Percentiles rank a stretch among this genome's conserved stretches.
phyloP scores from a whole-genome alignment of 371 early-diverging fungal species.

The Gilbertella persicaria region DNA sequence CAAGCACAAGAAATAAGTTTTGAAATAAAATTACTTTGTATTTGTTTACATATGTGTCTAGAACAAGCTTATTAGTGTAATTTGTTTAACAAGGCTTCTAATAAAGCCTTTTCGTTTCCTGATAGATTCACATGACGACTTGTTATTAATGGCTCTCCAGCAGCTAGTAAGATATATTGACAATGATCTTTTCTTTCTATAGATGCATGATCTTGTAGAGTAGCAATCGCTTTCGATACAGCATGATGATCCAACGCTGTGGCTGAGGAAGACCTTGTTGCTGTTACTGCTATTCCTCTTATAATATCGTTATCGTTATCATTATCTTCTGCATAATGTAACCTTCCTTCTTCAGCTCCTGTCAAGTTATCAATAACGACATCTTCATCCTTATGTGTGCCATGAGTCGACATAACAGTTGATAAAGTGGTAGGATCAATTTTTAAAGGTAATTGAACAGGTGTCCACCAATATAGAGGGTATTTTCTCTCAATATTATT shows the following conservation, averaged over 20 bases:
- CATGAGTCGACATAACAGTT: slow-evolving; percentile 6
- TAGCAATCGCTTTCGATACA: slow-evolving; percentile 4
- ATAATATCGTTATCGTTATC: background rate
- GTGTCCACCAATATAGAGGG: slow-evolving; percentile 70
- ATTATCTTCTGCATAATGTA: background rate
- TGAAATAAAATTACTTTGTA: background rate
- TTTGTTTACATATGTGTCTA: no score
- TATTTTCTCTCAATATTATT: slow-evolving; percentile 72
- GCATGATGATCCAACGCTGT: background rate
- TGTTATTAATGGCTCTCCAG: background rate
- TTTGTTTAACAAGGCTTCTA: background rate
- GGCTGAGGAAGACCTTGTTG: background rate
- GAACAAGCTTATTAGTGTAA: background rate
- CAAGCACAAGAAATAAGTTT: background rate
- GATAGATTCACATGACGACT: background rate
- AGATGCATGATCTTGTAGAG: slow-evolving; percentile 2
- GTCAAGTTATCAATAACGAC: slow-evolving; percentile 3
- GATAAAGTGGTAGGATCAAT: slow-evolving; percentile 8
- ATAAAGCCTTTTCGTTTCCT: background rate
- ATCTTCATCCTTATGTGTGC: background rate
- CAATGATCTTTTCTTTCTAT: background rate
- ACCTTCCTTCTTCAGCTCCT: slow-evolving; percentile 10
- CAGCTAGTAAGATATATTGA: slow-evolving; percentile 1
- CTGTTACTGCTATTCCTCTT: background rate
- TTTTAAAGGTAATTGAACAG: slow-evolving; percentile 14